Conservation (phyloP, 495 filamentous ascomycete species). For the Aspergillus cavernicola region DNA sequence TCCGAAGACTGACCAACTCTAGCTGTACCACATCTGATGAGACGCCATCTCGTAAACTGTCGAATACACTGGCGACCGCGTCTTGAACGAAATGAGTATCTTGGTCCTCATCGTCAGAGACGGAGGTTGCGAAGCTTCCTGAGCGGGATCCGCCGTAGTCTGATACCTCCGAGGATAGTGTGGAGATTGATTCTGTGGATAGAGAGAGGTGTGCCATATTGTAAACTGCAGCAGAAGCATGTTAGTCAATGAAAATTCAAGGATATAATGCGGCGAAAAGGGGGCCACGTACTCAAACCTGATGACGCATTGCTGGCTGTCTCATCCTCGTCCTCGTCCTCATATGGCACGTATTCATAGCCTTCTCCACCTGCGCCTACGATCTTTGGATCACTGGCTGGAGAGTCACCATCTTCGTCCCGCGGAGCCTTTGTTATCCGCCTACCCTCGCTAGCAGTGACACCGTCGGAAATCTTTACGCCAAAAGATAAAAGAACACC, state of each 20-base stretch:
- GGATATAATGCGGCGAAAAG: constrained; percentile 3
- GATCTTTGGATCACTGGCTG: constrained; percentile 46
- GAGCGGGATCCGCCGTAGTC: constrained; percentile 39
- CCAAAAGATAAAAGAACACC: constrained; percentile 79
- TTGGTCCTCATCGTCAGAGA: constrained; percentile 57
- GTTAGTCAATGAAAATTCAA: constrained; percentile 28
- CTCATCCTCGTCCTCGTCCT: constrained; percentile 50
- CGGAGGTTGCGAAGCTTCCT: constrained; percentile 50
- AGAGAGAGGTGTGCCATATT: constrained; percentile 62
- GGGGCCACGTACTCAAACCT: constrained; percentile 44
- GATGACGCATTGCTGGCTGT: constrained; percentile 45
- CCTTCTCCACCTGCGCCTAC: constrained; percentile 46
- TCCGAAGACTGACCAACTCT: constrained; percentile 83
- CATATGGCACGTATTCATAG: constrained; percentile 46
- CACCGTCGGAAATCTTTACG: constrained; percentile 63
- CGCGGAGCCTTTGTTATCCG: constrained; percentile 54
- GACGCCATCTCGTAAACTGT: constrained; percentile 68
- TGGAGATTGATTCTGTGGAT: constrained; percentile 77
- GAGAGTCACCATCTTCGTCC: constrained; percentile 40
- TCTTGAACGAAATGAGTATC: constrained; percentile 80
- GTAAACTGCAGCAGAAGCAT: constrained; percentile 54
- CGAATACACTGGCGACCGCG: constrained; percentile 76
- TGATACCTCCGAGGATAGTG: constrained; percentile 52
- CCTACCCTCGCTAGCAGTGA: constrained; percentile 47
- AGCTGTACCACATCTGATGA: constrained; percentile 83